A percentile compares a stretch with the other conserved stretches of the same genome.
Evolutionary conservation across 108 stramenopile species (phyloP).

Genomic region (Fistulifera pelliculosa): DNA sequence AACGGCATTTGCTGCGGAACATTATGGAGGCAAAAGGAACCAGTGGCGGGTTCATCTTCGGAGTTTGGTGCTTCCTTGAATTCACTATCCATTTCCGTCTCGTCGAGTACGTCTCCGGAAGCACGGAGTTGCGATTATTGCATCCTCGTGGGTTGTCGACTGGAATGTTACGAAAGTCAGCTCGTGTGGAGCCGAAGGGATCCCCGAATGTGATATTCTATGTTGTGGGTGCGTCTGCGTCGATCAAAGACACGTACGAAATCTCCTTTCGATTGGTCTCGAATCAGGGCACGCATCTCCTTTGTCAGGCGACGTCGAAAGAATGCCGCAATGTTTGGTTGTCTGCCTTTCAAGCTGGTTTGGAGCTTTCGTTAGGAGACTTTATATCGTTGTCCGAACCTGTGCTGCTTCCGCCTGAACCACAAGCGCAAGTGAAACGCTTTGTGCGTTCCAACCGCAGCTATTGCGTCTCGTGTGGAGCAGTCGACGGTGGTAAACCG

Average conservation of each 20-base stretch:
- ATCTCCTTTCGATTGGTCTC: conserved; percentile 56
- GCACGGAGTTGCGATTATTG: conserved; percentile 36
- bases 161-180: conserved; percentile 61
- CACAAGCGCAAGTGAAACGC: conserved; percentile 1
- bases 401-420: neutral
- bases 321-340: conserved; percentile 68
- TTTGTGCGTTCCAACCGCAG: conserved; percentile 11
- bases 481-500: neutral
- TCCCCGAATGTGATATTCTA: conserved; percentile 36
- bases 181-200: conserved; percentile 52
- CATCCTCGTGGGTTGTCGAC: conserved; percentile 50
- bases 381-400: conserved; percentile 2
- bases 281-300: conserved; percentile 64
- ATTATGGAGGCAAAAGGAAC: conserved; percentile 13
- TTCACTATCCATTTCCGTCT: conserved; percentile 6
- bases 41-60: neutral
- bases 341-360: conserved; percentile 56
- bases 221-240: conserved; percentile 75
- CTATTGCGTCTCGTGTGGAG: conserved; percentile 37
- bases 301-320: conserved; percentile 47
- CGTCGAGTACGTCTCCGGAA: neutral
- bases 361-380: conserved; percentile 40
- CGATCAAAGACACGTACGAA: conserved; percentile 24
- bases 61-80: neutral
- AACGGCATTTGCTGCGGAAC: conserved; percentile 40